Evolutionary conservation across 306 rosid species (phyloP).

Genomic region (Spatholobus suberectus): DNA sequence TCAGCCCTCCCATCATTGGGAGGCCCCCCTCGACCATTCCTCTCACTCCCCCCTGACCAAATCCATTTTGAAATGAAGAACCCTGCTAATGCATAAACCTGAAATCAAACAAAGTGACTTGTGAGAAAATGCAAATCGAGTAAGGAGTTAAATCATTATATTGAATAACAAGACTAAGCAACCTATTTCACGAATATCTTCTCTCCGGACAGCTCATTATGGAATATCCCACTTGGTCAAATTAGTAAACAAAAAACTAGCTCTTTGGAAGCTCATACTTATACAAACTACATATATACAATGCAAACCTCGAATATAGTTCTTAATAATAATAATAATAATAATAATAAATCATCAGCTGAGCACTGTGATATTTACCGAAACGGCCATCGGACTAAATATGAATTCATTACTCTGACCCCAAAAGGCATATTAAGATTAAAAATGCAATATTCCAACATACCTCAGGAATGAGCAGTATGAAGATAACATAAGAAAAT

Average conservation of each 20-base stretch:
- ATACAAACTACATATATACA: background rate
- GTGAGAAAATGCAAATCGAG: background rate
- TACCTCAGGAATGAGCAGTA: background rate
- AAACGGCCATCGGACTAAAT: background rate
- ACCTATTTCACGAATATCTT: background rate
- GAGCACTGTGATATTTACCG: no score
- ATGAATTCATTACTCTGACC: background rate
- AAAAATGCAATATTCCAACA: slow-evolving; percentile 11
- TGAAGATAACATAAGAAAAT: background rate
- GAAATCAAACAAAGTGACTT: background rate
- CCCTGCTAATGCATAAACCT: background rate
- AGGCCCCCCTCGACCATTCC: no score
- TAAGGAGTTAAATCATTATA: background rate
- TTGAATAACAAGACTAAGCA: background rate
- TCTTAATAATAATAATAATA: background rate
- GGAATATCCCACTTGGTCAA: background rate
- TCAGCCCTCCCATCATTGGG: slow-evolving; percentile 53
- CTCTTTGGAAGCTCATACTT: background rate
- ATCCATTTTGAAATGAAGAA: background rate
- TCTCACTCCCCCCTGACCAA: background rate
- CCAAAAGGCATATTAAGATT: background rate
- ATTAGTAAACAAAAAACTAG: background rate
- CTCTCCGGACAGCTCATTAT: background rate
- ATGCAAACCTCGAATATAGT: background rate
- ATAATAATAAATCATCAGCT: no score